Evolutionary conservation across 257 asterid genomes (phyloP), one percentile per base, ranked within the genome.

Genomic region (Cinchona pubescens): DNA sequence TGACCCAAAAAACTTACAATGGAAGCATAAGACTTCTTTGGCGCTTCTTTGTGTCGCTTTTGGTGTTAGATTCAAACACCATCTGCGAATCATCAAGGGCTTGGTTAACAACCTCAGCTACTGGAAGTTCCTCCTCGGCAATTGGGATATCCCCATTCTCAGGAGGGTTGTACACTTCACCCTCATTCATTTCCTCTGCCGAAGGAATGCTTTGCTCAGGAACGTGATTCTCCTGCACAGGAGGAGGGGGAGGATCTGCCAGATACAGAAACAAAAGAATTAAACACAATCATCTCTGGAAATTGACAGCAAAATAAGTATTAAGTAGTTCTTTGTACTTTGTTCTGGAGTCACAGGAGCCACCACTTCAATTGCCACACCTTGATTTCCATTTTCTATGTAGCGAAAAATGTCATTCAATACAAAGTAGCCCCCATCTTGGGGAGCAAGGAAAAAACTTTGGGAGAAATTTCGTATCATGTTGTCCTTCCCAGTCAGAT

Each of bases 361-460:
- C 73, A 75, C 89, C 68, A 43, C 89, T 77, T 84, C 85, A 80
- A 69, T 73, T 62, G 72, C 90, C 67, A 78, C 58, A 18, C 76
- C 76, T 2, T 86, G 83, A 66, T 56, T 83, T 40, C 34, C 81
- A 38, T 69, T 78, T 35, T 85, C 87, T 79, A 94, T 78, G 69
- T 88, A 92, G 32, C 97, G 88, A 67, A 95, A 87, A 73, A 95
- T 87, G 82, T 95, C 99, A 58, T 92, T 95, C 89, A 92, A 78
- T 78, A 95, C 99, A 87, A 88, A 95, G 85, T 86, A 95, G 37
- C 99, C 99, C 62, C 75, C 85, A 66, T 91, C 97, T 79, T 95
- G 99, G 51, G 99, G 98, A 23, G 99, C 99, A 59, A 95, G 96
- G 83, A 92, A 95, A 89, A 95, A 95, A 40, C 89, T 71, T 72